A percentile compares a stretch with the other conserved stretches of the same genome.
phyloP scores from a whole-genome alignment of 2,329 filamentous ascomycete genomes.

The Colletotrichum sublineola region DNA sequence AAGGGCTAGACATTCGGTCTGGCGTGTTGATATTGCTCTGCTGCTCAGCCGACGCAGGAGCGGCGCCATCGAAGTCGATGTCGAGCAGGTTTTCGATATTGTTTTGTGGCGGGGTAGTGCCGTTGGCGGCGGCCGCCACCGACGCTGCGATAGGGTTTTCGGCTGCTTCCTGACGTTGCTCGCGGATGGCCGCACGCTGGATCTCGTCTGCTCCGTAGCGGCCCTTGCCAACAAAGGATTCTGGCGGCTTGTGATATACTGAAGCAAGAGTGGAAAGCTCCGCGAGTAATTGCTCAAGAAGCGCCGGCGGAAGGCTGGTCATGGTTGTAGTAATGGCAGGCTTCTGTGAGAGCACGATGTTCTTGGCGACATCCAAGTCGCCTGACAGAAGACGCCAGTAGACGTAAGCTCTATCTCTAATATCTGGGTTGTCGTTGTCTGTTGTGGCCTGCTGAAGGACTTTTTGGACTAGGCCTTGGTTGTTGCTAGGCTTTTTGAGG shows the following conservation, averaged over 20 bases:
- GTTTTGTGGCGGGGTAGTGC: slow-evolving; percentile 68
- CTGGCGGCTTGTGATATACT: slow-evolving; percentile 97
- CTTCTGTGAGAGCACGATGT: slow-evolving; percentile 92
- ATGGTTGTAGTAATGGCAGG: slow-evolving; percentile 96
- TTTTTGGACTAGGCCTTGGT: slow-evolving; percentile 91
- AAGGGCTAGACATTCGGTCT: slow-evolving; percentile 76
- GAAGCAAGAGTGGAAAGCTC: slow-evolving; percentile 96
- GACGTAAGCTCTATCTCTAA: slow-evolving; percentile 95
- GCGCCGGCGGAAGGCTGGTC: slow-evolving; percentile 83
- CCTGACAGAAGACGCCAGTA: slow-evolving; percentile 98
- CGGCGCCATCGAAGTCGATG: slow-evolving; percentile 94
- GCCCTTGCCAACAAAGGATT: slow-evolving; percentile 97
- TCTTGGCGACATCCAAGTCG: slow-evolving; percentile 89
- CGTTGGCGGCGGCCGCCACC: slow-evolving; percentile 74
- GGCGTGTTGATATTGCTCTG: slow-evolving; percentile 71
- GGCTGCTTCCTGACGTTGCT: slow-evolving; percentile 90
- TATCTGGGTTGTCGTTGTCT: slow-evolving; percentile 97
- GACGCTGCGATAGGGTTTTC: slow-evolving; percentile 96
- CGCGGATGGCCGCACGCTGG: slow-evolving; percentile 95
- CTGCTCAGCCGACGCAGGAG: slow-evolving; percentile 85
- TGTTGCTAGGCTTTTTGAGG: slow-evolving; percentile 94
- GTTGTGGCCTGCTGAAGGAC: slow-evolving; percentile 93
- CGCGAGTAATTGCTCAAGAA: slow-evolving; percentile 89
- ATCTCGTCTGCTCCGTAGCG: slow-evolving; percentile 94
- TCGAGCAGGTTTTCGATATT: slow-evolving; percentile 96